Evolutionary conservation across 164 flowering plant species (phyloP), one percentile per base, ranked within the genome.

Genomic region (Annona squamosa): DNA sequence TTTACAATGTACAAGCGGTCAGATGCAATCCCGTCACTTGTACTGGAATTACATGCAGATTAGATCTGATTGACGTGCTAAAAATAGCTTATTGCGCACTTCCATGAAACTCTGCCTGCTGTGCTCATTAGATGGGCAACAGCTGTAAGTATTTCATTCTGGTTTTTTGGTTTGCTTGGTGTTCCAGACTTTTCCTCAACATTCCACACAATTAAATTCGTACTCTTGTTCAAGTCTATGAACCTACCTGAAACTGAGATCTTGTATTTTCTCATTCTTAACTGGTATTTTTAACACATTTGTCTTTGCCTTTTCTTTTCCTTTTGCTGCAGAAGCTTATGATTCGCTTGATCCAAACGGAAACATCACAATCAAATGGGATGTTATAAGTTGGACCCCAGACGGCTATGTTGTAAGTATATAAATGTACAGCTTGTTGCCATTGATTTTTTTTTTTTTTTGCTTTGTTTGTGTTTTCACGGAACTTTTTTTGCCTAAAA

Each of bases 391-490:
- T 65, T 91, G 93, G 96, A 88, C 89, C 45, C 87, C 92, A 0
- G 97, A 91, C 85, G 97, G 97, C 74, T 91, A 91, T 80, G 85
- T 86, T 76, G 97, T 91, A 83, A 85, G 92, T 83, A 68, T 67
- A 3, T 57, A 66, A 18, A 42, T 12, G 42, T 10, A 17, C 6
- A 42, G 42, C 44, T 45, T 4, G 5, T 13, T 1, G 7, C 5
- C 26, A n/a, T 42, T 45, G 2, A 0, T 3, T 44, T 57, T 2
- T 68, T 45, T 68, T 3, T 44, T 57, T 2, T 68, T 45, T 68
- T 2, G 47, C 13, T 13, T 59, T 42, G 69, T 68, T 6, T 17
- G 45, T 68, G 59, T 52, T 52, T 52, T 7, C 59, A 52, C 13
- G 59, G 59, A 10, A n/a, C 26, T 63, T 19, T 19, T 4, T 63